These are phyloP conservation scores for Pseudozyma flocculosa DNA, from an alignment of 1,284 basidiomycete species.

Conservation along the genomic window DNA sequence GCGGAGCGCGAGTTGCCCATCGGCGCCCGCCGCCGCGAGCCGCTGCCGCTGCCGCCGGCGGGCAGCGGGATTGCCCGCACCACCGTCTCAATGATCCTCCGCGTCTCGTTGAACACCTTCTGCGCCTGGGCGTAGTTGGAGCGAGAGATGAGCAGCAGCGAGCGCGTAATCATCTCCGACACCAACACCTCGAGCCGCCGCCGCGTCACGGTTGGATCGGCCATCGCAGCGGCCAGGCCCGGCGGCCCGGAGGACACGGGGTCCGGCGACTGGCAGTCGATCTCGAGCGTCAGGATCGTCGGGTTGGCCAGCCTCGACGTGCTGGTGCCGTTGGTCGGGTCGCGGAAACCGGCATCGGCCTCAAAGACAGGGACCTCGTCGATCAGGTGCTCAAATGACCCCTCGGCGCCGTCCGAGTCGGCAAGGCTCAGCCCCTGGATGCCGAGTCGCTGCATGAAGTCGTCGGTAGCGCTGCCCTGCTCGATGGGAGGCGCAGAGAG, in stretches of 20 bases:
- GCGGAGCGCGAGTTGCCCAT: slow-evolving; percentile 22
- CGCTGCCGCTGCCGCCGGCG: slow-evolving; percentile 18
- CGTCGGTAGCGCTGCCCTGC: slow-evolving; percentile 48
- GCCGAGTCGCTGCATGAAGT: slow-evolving; percentile 52
- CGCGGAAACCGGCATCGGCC: slow-evolving; percentile 46
- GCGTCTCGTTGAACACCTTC: slow-evolving; percentile 44
- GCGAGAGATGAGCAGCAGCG: slow-evolving; percentile 46
- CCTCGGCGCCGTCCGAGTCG: slow-evolving; percentile 28
- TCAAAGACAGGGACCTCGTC: slow-evolving; percentile 52
- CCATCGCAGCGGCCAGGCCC: slow-evolving; percentile 36
- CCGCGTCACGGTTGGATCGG: slow-evolving; percentile 48
- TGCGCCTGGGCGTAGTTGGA: slow-evolving; percentile 47
- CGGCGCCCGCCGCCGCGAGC: slow-evolving; percentile 14
- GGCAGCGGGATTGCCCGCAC: slow-evolving; percentile 29
- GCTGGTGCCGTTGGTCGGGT: slow-evolving; percentile 31
- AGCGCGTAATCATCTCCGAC: slow-evolving; percentile 52
- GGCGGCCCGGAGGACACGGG: slow-evolving; percentile 35
- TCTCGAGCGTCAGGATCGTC: slow-evolving; percentile 43
- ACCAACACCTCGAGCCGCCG: slow-evolving; percentile 49
- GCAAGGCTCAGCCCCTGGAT: slow-evolving; percentile 41
- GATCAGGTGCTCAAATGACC: slow-evolving; percentile 39
- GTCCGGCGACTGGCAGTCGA: slow-evolving; percentile 42
- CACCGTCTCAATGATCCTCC: slow-evolving; percentile 52
- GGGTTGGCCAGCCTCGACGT: slow-evolving; percentile 34
- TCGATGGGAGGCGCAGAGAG: slow-evolving; percentile 25